These are phyloP conservation scores for Cenococcum geophilum DNA, from an alignment of 495 filamentous ascomycete genomes.

Conservation along the genomic window DNA sequence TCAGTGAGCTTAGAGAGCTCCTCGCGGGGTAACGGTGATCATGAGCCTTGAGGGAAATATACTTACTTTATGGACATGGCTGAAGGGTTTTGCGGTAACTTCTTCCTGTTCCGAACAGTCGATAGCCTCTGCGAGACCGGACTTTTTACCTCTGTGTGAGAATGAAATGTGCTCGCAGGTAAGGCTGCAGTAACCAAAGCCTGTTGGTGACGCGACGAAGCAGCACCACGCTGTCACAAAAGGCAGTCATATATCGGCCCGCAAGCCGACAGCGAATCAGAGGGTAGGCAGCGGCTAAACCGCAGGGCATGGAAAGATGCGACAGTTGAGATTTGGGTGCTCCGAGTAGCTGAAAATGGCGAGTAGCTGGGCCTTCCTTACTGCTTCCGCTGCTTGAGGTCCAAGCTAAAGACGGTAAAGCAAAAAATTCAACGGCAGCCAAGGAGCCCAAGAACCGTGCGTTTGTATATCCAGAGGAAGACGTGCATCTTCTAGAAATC, in stretches of 20 bases:
- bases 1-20: neutral
- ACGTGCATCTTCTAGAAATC: too few relatives aligned
- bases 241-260: constrained; percentile 12
- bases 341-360: constrained; percentile 4
- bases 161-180: neutral
- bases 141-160: neutral
- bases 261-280: constrained; percentile 23
- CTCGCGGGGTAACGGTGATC: constrained; percentile 17
- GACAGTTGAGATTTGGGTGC: neutral
- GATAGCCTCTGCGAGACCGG: neutral
- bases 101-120: neutral
- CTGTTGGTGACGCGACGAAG: neutral
- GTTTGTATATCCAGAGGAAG: too few relatives aligned
- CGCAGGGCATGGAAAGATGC: constrained; percentile 11
- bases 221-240: neutral
- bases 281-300: constrained; percentile 20
- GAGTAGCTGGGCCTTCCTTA: neutral
- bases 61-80: constrained; percentile 34
- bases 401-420: neutral
- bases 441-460: too few relatives aligned
- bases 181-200: neutral
- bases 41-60: neutral
- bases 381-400: neutral
- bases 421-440: neutral
- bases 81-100: constrained; percentile 1